Evolutionary conservation across 2,329 filamentous ascomycete genomes (phyloP).

Genomic region (Orbilia oligospora): DNA sequence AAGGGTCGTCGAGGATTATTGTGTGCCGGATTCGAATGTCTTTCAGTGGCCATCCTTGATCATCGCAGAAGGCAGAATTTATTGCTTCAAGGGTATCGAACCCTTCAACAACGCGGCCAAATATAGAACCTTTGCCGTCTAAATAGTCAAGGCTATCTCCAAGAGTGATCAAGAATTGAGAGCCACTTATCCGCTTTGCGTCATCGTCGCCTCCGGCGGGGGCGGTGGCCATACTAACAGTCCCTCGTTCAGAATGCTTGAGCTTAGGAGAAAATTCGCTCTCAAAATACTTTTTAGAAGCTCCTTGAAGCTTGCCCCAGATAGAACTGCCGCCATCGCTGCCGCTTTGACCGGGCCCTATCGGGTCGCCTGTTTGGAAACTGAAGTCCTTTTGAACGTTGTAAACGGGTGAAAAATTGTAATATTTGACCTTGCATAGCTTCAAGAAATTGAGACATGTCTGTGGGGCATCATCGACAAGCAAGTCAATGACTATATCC

Average conservation of each 20-base stretch:
- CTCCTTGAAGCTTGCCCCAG: slow-evolving; percentile 84
- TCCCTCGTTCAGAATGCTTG: slow-evolving; percentile 89
- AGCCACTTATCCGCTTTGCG: slow-evolving; percentile 84
- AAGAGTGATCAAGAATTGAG: slow-evolving; percentile 93
- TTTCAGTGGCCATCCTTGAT: slow-evolving; percentile 86
- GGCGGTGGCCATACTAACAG: slow-evolving; percentile 97
- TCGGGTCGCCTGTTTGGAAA: slow-evolving; percentile 94
- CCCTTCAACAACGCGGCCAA: slow-evolving; percentile 94
- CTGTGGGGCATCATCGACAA: slow-evolving; percentile 89
- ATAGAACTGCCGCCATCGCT: slow-evolving; percentile 95
- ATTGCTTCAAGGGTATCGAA: slow-evolving; percentile 95
- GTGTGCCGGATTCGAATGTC: slow-evolving; percentile 97
- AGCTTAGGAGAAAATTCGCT: slow-evolving; percentile 88
- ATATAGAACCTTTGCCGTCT: slow-evolving; percentile 93
- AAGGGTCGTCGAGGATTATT: slow-evolving; percentile 91
- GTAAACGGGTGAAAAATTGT: slow-evolving; percentile 95
- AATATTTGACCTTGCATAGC: slow-evolving; percentile 99
- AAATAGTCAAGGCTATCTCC: slow-evolving; percentile 90
- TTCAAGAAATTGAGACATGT: slow-evolving; percentile 98
- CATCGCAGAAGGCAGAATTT: slow-evolving; percentile 88
- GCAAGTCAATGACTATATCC: slow-evolving; percentile 93
- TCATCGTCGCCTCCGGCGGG: slow-evolving; percentile 73
- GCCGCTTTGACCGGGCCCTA: slow-evolving; percentile 84
- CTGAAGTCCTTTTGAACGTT: slow-evolving; percentile 95
- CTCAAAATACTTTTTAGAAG: slow-evolving; percentile 81